Evolutionary conservation across 345 rosid genomes (phyloP), one percentile per base, ranked within the genome.

Genomic region (Orychophragmus violaceus): DNA sequence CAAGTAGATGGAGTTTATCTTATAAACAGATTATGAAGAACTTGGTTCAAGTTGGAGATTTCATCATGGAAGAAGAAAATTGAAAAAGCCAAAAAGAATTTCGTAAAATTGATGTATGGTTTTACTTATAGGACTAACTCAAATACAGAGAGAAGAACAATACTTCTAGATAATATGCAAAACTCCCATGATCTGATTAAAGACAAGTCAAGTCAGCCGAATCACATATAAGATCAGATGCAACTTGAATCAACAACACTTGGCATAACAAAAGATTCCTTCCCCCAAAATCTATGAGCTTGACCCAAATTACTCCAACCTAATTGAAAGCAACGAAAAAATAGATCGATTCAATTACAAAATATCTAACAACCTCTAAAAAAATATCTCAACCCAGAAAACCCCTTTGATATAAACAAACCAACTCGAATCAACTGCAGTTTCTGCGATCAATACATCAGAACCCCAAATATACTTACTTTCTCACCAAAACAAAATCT

Each of bases 311-410:
- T 27, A 39, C 37, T 30, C 5, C 2, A 52, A 22, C 35, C 12
- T 29, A 55, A 45, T 23, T 61, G 17, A 54, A 54, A 71, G 14
- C 28, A 44, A 44, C 52, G 1, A 3, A 27, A n/a, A n/a, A n/a
- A n/a, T n/a, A n/a, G n/a, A n/a, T n/a, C n/a, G n/a, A n/a, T n/a
- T n/a, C n/a, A n/a, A n/a, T n/a, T n/a, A n/a, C n/a, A n/a, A n/a
- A n/a, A n/a, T n/a, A n/a, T n/a, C n/a, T n/a, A n/a, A n/a, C n/a
- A n/a, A n/a, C n/a, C n/a, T n/a, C n/a, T n/a, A n/a, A n/a, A n/a
- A 37, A 70, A 41, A 36, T 49, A 69, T 46, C 42, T 49, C 42
- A 59, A 51, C 33, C 49, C 35, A 59, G 65, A n/a, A 59, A 59
- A 58, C n/a, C 13, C 24, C 2, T 3, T 22, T 61, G 48, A 59